These are phyloP conservation scores for Mycothermus thermophilus DNA, from an alignment of 495 filamentous ascomycete genomes.

Conservation along the genomic window DNA sequence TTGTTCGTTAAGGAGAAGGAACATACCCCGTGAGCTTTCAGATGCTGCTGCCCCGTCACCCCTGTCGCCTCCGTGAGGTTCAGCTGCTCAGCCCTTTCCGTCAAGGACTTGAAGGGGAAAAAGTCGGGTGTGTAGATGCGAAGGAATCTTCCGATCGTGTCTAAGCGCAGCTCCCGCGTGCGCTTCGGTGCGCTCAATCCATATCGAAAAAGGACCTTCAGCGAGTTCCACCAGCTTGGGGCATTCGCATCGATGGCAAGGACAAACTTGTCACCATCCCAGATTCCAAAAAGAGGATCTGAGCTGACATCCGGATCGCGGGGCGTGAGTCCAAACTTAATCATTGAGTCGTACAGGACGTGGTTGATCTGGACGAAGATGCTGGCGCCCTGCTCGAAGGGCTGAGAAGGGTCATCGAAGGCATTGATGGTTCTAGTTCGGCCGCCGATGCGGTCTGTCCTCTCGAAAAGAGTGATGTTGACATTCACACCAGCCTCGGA, in stretches of 20 bases:
- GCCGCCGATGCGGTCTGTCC: constrained; percentile 65
- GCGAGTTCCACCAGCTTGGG: constrained; percentile 58
- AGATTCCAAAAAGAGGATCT: constrained; percentile 53
- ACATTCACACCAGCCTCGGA: constrained; percentile 34
- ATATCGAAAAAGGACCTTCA: constrained; percentile 74
- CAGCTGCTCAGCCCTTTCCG: constrained; percentile 46
- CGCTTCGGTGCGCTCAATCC: constrained; percentile 56
- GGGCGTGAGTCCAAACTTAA: constrained; percentile 49
- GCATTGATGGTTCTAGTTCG: constrained; percentile 80
- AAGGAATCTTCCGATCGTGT: constrained; percentile 58
- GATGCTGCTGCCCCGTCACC: constrained; percentile 54
- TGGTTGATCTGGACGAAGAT: constrained; percentile 85
- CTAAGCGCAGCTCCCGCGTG: constrained; percentile 59
- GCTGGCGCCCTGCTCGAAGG: constrained; percentile 78
- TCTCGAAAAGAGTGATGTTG: constrained; percentile 84
- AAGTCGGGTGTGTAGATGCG: constrained; percentile 65
- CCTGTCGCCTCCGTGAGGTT: constrained; percentile 51
- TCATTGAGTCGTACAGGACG: constrained; percentile 64
- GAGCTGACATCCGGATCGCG: constrained; percentile 22
- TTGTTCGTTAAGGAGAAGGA: not conserved
- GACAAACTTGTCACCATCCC: constrained; percentile 69
- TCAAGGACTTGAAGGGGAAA: constrained; percentile 74
- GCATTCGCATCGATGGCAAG: constrained; percentile 41
- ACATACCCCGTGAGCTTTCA: constrained; percentile 48
- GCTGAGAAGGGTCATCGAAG: constrained; percentile 51